Evolutionary conservation across 805 yeast genomes (phyloP).

Genomic region (Barnettozyma californica): DNA sequence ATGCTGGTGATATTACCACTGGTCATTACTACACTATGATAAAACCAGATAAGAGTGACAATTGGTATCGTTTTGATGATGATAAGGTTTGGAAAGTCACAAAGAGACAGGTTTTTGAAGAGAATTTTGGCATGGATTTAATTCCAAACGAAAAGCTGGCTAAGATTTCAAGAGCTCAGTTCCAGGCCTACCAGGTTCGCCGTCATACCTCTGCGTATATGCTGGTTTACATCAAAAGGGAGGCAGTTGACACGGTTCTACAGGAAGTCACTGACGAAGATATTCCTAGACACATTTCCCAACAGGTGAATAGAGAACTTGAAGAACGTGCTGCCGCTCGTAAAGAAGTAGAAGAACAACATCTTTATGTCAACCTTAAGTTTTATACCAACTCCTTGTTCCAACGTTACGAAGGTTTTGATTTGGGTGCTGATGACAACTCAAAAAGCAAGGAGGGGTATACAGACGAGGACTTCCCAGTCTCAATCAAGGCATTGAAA

Average conservation of each 20-base stretch:
- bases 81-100: conserved; percentile 90
- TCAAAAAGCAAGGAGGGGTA: conserved; percentile 38
- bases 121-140: conserved; percentile 81
- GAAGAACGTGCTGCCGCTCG: conserved; percentile 48
- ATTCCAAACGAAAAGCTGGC: conserved; percentile 43
- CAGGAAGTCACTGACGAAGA: conserved; percentile 49
- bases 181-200: conserved; percentile 57
- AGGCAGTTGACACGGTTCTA: conserved; percentile 50
- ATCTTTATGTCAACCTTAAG: conserved; percentile 51
- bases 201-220: conserved; percentile 94
- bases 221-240: conserved; percentile 84
- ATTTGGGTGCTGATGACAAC: conserved; percentile 60
- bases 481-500: conserved; percentile 47
- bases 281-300: conserved; percentile 65
- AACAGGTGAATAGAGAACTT: conserved; percentile 58
- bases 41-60: conserved; percentile 62
- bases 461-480: conserved; percentile 30
- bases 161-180: conserved; percentile 51
- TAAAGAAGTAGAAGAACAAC: conserved; percentile 68
- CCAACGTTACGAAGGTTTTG: conserved; percentile 63
- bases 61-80: conserved; percentile 93
- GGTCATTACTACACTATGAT: conserved; percentile 97
- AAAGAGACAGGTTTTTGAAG: conserved; percentile 78
- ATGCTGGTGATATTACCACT: conserved; percentile 90
- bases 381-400: conserved; percentile 53